A percentile compares a stretch with the other conserved stretches of the same genome.
Conservation (phyloP, 1,139 yeast species). For the Candida sp. region DNA sequence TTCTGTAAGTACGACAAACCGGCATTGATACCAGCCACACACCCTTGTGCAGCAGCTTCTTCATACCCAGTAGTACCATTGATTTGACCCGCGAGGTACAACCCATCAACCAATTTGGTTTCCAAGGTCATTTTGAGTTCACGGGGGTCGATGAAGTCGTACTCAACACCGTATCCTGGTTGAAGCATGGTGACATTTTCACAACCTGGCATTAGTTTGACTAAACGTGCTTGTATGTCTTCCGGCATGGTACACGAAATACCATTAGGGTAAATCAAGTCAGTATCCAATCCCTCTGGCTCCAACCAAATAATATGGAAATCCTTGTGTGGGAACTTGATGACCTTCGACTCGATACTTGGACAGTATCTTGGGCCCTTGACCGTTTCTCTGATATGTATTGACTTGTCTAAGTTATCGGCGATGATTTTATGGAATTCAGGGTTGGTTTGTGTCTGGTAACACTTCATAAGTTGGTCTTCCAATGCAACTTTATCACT, state of each 20-base stretch:
- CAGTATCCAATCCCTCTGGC: constrained; percentile 91
- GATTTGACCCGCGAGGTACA: constrained; percentile 95
- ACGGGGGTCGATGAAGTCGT: constrained; percentile 94
- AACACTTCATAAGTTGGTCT: constrained; percentile 68
- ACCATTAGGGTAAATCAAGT: constrained; percentile 93
- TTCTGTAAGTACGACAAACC: constrained; percentile 52
- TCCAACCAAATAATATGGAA: constrained; percentile 93
- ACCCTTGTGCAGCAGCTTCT: constrained; percentile 98
- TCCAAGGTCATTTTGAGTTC: constrained; percentile 81
- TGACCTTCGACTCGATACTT: constrained; percentile 88
- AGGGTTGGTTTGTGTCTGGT: constrained; percentile 79
- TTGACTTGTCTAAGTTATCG: constrained; percentile 75
- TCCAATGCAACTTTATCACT: constrained; percentile 67
- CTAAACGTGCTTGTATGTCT: constrained; percentile 80
- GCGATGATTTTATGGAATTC: constrained; percentile 73
- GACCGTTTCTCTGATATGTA: constrained; percentile 93
- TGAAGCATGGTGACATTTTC: constrained; percentile 87
- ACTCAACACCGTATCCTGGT: constrained; percentile 99
- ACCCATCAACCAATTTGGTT: constrained; percentile 78
- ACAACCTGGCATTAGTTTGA: constrained; percentile 84
- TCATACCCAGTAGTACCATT: constrained; percentile 99
- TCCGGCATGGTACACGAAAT: constrained; percentile 97
- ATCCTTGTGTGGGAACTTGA: constrained; percentile 76
- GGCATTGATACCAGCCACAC: constrained; percentile 96
- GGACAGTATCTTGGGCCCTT: constrained; percentile 99